Conservation (phyloP, 192 early-diverging fungal genomes). For the Coemansia sp. region DNA sequence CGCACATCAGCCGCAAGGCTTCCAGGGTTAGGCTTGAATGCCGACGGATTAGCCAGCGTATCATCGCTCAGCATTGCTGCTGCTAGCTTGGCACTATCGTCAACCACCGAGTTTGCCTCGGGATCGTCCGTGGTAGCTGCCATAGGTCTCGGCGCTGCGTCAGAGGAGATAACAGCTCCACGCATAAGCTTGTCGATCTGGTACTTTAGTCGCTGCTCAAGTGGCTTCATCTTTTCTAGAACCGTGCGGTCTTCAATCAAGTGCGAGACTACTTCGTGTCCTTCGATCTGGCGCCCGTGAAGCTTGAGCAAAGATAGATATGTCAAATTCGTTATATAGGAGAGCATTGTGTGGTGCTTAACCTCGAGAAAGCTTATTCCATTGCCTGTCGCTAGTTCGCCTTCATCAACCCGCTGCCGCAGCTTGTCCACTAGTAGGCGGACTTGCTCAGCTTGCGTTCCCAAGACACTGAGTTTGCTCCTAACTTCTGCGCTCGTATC, state of each 20-base stretch:
- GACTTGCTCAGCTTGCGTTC: slow-evolving; percentile 49
- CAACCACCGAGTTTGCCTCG: slow-evolving; percentile 14
- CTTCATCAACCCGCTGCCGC: slow-evolving; percentile 51
- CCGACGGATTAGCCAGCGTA: slow-evolving; percentile 72
- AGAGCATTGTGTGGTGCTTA: slow-evolving; percentile 83
- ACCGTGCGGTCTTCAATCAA: slow-evolving; percentile 82
- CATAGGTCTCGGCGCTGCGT: slow-evolving; percentile 7
- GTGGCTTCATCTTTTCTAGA: slow-evolving; percentile 92
- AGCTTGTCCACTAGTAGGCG: slow-evolving; percentile 49
- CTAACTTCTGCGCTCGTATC: slow-evolving; percentile 16
- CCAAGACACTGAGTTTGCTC: slow-evolving; percentile 25
- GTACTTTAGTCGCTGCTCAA: slow-evolving; percentile 94
- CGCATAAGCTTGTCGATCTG: slow-evolving; percentile 95
- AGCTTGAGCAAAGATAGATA: slow-evolving; percentile 81
- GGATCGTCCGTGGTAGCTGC: slow-evolving; percentile 36
- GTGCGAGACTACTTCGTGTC: slow-evolving; percentile 64
- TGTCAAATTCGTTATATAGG: slow-evolving; percentile 82
- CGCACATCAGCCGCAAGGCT: slow-evolving; percentile 58
- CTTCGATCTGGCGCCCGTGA: slow-evolving; percentile 65
- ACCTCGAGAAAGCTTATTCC: slow-evolving; percentile 91
- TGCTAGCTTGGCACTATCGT: slow-evolving; percentile 51
- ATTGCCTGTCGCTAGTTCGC: slow-evolving; percentile 68
- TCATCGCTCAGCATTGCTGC: slow-evolving; percentile 43
- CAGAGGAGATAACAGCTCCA: slow-evolving; percentile 59
- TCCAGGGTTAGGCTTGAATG: slow-evolving; percentile 88